Percentiles rank a stretch among this genome's conserved stretches.
These are phyloP conservation scores for Massariosphaeria phaeospora DNA, from an alignment of 495 filamentous ascomycete species.

Conservation along the genomic window DNA sequence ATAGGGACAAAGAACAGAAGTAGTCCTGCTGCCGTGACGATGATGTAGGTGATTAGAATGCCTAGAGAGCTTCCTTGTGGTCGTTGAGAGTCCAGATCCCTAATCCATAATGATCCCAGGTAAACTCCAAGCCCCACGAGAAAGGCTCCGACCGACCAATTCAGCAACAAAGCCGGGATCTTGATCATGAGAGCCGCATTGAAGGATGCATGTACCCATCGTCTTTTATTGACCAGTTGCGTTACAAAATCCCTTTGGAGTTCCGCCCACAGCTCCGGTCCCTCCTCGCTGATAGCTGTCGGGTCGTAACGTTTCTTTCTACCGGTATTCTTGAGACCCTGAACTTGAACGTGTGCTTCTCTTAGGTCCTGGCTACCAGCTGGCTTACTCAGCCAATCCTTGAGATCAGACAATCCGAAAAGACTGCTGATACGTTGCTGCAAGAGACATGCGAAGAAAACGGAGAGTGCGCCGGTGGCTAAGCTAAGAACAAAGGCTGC, in stretches of 20 bases:
- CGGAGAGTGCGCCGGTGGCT: conserved; percentile 20
- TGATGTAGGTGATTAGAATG: neutral
- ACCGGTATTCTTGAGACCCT: too few relatives aligned
- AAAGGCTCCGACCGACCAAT: conserved; percentile 9
- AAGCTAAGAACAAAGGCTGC: conserved; percentile 20
- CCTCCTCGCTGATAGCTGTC: neutral
- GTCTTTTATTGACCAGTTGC: neutral
- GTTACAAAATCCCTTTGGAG: neutral
- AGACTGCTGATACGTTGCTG: conserved; percentile 6
- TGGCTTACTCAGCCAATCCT: conserved; percentile 14
- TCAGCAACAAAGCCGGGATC: conserved; percentile 10
- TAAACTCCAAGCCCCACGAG: conserved; percentile 21
- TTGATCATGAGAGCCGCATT: conserved; percentile 20
- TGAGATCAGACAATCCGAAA: conserved; percentile 11
- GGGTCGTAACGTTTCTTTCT: neutral
- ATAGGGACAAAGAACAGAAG: neutral
- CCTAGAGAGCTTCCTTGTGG: conserved; percentile 6
- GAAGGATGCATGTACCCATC: conserved; percentile 15
- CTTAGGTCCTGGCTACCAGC: neutral
- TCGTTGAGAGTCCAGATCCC: conserved; percentile 5
- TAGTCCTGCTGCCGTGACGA: neutral
- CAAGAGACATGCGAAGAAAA: conserved; percentile 17
- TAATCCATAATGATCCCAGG: conserved; percentile 14
- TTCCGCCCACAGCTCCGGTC: neutral
- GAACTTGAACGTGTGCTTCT: too few relatives aligned